Conservation (phyloP, 2,329 filamentous ascomycete species). For the Trichoderma atrobrunneum region DNA sequence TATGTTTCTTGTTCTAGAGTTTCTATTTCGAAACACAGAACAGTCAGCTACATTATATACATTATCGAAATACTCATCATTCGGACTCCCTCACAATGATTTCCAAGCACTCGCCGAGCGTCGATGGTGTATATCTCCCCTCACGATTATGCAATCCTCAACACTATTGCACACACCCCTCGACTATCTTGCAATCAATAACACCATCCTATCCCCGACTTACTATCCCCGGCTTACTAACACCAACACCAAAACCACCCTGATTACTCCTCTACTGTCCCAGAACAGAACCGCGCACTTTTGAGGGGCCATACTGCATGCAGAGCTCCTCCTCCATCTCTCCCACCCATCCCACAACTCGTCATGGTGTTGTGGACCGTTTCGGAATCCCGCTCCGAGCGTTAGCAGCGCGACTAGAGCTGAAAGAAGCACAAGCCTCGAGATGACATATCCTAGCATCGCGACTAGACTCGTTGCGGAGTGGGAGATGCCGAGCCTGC, state of each 20-base stretch:
- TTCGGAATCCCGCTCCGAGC: background rate
- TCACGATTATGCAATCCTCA: conserved; percentile 1
- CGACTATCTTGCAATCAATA: background rate
- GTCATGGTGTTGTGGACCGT: background rate
- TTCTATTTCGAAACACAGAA: background rate
- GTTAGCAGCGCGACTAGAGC: background rate
- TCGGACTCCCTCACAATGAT: background rate
- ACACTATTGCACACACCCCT: background rate
- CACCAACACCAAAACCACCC: background rate
- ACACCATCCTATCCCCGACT: background rate
- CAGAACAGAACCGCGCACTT: background rate
- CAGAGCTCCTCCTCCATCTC: background rate
- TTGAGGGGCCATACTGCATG: background rate
- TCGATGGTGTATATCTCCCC: background rate
- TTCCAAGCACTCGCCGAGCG: background rate
- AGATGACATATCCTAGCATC: background rate
- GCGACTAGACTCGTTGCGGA: background rate
- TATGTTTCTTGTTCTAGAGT: background rate
- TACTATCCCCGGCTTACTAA: background rate
- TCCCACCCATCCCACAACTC: background rate
- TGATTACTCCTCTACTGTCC: background rate
- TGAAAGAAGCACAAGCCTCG: background rate
- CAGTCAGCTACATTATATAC: background rate
- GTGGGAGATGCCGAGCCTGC: conserved; percentile 16
- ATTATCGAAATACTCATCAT: background rate